Percentiles rank a stretch among this genome's conserved stretches.
phyloP scores from a whole-genome alignment of 1,284 basidiomycete species.

The Sporisorium iseilematis-ciliati region DNA sequence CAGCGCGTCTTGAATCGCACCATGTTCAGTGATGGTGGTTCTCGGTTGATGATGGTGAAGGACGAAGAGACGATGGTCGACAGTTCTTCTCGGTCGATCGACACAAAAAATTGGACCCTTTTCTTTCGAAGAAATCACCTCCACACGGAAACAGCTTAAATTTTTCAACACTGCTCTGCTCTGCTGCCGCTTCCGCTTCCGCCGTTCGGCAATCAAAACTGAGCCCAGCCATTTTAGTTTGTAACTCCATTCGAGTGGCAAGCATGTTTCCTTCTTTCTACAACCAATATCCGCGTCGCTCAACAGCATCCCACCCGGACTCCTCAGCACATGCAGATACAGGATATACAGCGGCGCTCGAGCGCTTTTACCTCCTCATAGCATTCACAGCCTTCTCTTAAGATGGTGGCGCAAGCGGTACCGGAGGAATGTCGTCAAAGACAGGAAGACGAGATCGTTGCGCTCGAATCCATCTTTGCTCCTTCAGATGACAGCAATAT shows the following conservation, averaged over 20 bases:
- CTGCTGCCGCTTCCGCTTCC: neutral
- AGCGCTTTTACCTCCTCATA: slow-evolving; percentile 13
- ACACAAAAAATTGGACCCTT: slow-evolving; percentile 20
- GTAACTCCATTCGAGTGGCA: neutral
- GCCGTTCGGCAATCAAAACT: slow-evolving; percentile 26
- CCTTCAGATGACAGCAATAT: neutral
- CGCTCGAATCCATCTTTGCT: slow-evolving; percentile 51
- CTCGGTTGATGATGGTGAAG: neutral
- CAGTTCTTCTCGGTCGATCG: neutral
- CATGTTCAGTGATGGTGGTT: slow-evolving; percentile 15
- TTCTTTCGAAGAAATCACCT: slow-evolving; percentile 27
- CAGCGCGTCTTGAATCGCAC: slow-evolving; percentile 58
- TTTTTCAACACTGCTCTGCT: slow-evolving; percentile 5
- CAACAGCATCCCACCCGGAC: neutral
- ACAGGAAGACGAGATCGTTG: slow-evolving; percentile 51
- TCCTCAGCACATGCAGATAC: slow-evolving; percentile 2
- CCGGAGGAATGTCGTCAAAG: slow-evolving; percentile 38
- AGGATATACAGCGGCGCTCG: neutral
- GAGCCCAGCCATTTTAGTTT: slow-evolving; percentile 18
- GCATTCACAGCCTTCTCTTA: neutral
- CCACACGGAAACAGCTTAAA: slow-evolving; percentile 12
- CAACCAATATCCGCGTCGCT: neutral
- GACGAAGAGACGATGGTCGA: neutral
- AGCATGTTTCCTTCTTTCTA: neutral
- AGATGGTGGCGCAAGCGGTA: slow-evolving; percentile 21